Percentiles rank a stretch among this genome's conserved stretches.
These are phyloP conservation scores for Diplogelasinospora grovesii DNA, from an alignment of 495 filamentous ascomycete genomes.

Conservation along the genomic window DNA sequence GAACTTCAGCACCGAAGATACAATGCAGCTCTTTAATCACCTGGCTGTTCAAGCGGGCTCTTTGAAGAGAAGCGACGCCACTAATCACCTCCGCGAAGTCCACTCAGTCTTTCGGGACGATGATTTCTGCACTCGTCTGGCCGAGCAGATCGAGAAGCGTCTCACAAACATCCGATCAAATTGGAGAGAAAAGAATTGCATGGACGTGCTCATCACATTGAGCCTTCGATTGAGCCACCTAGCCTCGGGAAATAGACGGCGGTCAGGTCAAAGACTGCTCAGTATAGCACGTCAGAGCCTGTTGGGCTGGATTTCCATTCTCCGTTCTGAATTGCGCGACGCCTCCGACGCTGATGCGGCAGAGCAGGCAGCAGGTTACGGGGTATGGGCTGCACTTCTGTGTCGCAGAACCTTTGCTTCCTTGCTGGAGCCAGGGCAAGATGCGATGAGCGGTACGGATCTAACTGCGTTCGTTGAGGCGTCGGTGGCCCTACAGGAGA, in stretches of 20 bases:
- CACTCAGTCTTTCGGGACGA: constrained; percentile 42
- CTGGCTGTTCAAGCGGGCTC: constrained; percentile 46
- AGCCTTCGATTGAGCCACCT: too few relatives aligned
- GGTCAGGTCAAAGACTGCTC: too few relatives aligned
- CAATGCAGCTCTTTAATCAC: constrained; percentile 32
- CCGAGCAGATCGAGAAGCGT: constrained; percentile 34
- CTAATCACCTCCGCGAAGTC: constrained; percentile 28
- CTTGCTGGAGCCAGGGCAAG: constrained; percentile 10
- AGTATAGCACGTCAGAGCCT: too few relatives aligned
- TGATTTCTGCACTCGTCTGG: constrained; percentile 36
- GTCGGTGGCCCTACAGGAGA: constrained; percentile 38
- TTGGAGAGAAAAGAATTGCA: constrained; percentile 46
- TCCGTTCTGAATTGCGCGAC: constrained; percentile 39
- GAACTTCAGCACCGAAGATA: constrained; percentile 46
- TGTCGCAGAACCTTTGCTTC: constrained; percentile 43
- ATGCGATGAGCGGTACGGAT: constrained; percentile 7
- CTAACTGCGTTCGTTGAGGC: constrained; percentile 26
- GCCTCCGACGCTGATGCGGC: too few relatives aligned
- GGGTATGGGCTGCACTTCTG: constrained; percentile 46
- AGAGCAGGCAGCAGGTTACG: too few relatives aligned
- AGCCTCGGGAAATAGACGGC: too few relatives aligned
- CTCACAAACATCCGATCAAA: constrained; percentile 36
- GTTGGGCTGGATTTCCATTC: constrained; percentile 35
- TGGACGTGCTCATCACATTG: constrained; percentile 44
- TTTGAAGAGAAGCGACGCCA: constrained; percentile 1